Base-by-base conservation (phyloP, 805 yeast species). In the Martiniozyma abietophila region DNA sequence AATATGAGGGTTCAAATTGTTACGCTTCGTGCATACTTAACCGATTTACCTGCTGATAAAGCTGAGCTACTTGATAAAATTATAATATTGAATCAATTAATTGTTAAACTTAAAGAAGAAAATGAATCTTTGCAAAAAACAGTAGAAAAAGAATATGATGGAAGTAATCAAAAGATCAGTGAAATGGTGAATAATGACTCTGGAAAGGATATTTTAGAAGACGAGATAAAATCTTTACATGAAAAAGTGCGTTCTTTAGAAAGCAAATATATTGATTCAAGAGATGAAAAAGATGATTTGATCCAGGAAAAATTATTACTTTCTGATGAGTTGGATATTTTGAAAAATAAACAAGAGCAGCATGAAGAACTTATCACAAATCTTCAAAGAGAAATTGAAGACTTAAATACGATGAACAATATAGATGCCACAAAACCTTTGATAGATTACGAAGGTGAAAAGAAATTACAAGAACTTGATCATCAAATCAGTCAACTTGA, bases 41-140 rank as follows among this genome's bases (percentile, higher is more conserved):
- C 58, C 29, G 61, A 56, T n/a, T 53, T 67, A n/a, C 72, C 73
- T 0, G 51, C 48, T 25, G 69, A 64, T 35, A 59, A 62, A 22
- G 44, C 49, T 2, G 61, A 58, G 5, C 35, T 67, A 32, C 52
- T 65, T 19, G 36, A 39, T 12, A 38, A 45, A 20, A 38, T 34
- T 18, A 41, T 38, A 4, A n/a, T 16, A 4, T 31, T 42, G 9
- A 40, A 38, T 18, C 33, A 42, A 17, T 27, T 43, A 30, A 8
- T 45, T 5, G 7, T 43, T 2, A 18, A 27, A 11, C 15, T 43
- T 3, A 29, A 25, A 18, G 34, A 33, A 18, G 18, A 28, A 17
- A 32, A 32, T 27, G 14, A 12, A 19, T 11, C 23, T n/a, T 31
- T 36, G 8, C 18, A 31, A 12, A 27, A 21, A 10, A 16, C 6